Evolutionary conservation across 23 red algal species (phyloP), one percentile per base, ranked within the genome.

Genomic region (Gracilaria domingensis): DNA sequence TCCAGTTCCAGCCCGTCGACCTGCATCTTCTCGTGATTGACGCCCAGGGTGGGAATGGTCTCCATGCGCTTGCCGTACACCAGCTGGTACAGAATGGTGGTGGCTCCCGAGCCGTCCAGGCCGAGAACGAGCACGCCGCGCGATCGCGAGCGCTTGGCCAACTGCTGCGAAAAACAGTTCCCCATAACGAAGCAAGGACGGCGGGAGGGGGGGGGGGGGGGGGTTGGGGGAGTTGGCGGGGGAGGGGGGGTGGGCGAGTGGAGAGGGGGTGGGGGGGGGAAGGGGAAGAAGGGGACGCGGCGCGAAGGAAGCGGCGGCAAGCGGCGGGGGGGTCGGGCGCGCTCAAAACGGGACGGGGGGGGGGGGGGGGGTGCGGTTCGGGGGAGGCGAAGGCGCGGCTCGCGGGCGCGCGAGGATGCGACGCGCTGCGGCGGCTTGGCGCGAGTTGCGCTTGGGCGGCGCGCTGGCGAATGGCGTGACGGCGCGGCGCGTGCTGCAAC

Each of bases 41-140:
- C 80, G 28, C 96, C 96, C 21, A 98, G 86, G 17, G 96, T 98
- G 32, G 96, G 96, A 36, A 98, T 91, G 21, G 96, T 98, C 26
- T 94, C 85, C 44, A 98, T 49, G 23, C 79, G 88, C 76, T 95
- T 88, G 56, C 86, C 75, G 30, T 93, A 80, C 42, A 90, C 87
- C 35, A 98, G 80, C 49, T 92, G 93, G 80, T 98, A 98, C 36
- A 98, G 92, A 35, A 95, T 82, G 16, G 96, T 98, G 50, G 96
- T 98, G 28, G 92, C 78, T 16, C 96, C 96, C 7, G 96, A 78
- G 77, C 91, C 91, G 62, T 98, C 96, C 12, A 98, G 62, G 30
- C 96, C 96, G 35, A 98, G 72, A 37, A 98, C 26, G 12, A 98
- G 89, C 39, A 98, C 81, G 53, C 81, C 85, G 38, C 80, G 61